phyloP scores from a whole-genome alignment of 768 basidiomycete genomes.

The Mycena olivaceomarginata region DNA sequence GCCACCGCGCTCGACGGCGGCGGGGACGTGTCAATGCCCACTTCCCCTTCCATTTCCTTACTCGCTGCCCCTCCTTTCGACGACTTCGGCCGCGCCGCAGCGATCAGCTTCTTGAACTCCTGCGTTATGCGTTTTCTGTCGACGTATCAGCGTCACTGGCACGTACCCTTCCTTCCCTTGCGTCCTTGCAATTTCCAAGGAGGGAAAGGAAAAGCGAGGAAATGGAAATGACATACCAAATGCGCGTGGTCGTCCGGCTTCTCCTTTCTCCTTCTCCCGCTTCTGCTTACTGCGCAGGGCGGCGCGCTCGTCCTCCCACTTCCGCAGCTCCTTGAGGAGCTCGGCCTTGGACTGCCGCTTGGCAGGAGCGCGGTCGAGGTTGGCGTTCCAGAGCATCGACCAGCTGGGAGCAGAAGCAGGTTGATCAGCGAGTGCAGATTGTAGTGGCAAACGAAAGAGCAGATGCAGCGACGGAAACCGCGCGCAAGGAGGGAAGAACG shows the following conservation, averaged over 20 bases:
- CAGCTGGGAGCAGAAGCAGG: conserved; percentile 64
- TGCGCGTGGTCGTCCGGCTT: conserved; percentile 62
- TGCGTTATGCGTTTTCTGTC: conserved; percentile 60
- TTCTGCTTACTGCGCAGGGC: conserved; percentile 32
- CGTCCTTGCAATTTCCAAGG: too few species aligned
- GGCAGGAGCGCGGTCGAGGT: conserved; percentile 72
- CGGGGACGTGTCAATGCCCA: not conserved
- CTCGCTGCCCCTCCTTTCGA: conserved; percentile 19
- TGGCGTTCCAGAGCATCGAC: conserved; percentile 83
- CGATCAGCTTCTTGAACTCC: conserved; percentile 64
- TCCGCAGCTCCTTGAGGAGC: conserved; percentile 71
- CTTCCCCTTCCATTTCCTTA: conserved; percentile 8
- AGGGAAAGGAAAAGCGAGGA: too few species aligned
- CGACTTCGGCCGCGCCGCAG: conserved; percentile 55
- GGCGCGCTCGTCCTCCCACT: conserved; percentile 73
- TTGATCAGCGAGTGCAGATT: too few species aligned
- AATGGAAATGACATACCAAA: conserved; percentile 54
- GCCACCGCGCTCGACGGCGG: not conserved
- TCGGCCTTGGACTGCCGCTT: conserved; percentile 68
- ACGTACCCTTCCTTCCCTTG: too few species aligned
- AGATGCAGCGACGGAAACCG: not conserved
- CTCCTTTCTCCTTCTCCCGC: conserved; percentile 58
- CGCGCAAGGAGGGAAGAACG: not conserved
- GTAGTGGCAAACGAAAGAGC: not conserved
- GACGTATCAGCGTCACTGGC: not conserved